These are phyloP conservation scores for Tilletiopsis washingtonensis DNA, from an alignment of 1,284 basidiomycete species.

Conservation along the genomic window DNA sequence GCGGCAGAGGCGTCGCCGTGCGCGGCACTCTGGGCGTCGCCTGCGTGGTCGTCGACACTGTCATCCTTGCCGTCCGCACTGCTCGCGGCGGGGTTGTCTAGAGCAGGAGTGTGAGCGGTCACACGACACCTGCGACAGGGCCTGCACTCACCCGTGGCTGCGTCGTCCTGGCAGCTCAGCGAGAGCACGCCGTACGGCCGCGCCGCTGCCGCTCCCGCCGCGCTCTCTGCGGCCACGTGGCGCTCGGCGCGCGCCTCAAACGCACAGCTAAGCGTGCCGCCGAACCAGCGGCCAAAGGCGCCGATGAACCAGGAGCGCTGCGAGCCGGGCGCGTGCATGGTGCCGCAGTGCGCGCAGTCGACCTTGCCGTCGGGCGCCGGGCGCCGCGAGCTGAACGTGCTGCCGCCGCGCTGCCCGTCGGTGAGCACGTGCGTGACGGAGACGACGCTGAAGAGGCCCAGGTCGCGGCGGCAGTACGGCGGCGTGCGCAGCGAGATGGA, in stretches of 20 bases:
- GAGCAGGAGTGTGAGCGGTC: no score
- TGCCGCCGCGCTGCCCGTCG: conserved; percentile 2
- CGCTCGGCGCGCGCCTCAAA: not conserved
- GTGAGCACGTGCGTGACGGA: conserved; percentile 48
- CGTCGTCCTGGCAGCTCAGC: no score
- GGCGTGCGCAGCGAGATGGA: conserved; percentile 86
- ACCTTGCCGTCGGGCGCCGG: conserved; percentile 18
- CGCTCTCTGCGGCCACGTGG: no score
- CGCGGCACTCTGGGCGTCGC: no score
- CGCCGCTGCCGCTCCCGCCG: no score
- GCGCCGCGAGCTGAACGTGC: not conserved
- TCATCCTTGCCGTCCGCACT: no score
- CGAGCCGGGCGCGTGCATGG: conserved; percentile 49
- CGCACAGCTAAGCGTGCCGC: not conserved
- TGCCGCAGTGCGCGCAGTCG: conserved; percentile 15
- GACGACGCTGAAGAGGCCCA: conserved; percentile 77
- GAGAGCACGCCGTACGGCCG: no score
- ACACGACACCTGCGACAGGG: no score
- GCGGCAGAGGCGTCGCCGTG: no score
- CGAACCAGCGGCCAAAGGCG: conserved; percentile 72
- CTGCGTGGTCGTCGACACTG: no score
- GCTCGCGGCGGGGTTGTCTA: no score
- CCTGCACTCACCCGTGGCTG: no score
- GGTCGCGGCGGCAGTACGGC: conserved; percentile 75
- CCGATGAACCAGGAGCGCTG: conserved; percentile 77